Percentiles rank a stretch among this genome's conserved stretches.
These are phyloP conservation scores for Cyamopsis tetragonoloba DNA, from an alignment of 306 rosid species.

Conservation along the genomic window DNA sequence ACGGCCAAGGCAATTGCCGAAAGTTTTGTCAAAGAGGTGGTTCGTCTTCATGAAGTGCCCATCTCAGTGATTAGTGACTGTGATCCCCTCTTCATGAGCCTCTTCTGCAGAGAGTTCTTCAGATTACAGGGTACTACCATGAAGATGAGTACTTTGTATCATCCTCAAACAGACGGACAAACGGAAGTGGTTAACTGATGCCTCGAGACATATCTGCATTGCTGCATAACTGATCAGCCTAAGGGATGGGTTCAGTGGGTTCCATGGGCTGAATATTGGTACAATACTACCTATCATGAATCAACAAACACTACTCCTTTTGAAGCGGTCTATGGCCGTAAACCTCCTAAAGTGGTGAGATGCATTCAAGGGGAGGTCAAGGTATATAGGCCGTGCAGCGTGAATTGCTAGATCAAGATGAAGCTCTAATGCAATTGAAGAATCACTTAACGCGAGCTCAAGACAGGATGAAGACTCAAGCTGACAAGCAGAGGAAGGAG, in stretches of 20 bases:
- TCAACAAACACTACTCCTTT: background rate
- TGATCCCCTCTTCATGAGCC: background rate
- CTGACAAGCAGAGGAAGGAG: too few species aligned
- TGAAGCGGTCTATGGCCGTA: background rate
- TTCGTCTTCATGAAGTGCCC: background rate
- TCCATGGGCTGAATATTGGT: background rate
- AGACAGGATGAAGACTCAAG: too few species aligned
- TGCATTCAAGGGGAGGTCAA: too few species aligned
- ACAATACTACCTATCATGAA: background rate
- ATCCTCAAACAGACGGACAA: background rate
- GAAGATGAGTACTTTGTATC: background rate
- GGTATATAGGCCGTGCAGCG: too few species aligned
- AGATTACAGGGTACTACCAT: background rate
- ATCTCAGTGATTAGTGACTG: background rate
- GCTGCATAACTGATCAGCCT: background rate
- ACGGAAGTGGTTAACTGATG: background rate
- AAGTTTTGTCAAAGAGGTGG: background rate
- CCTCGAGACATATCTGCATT: background rate
- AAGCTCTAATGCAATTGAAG: too few species aligned
- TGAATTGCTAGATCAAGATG: too few species aligned
- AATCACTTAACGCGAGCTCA: too few species aligned
- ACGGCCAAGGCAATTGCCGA: background rate
- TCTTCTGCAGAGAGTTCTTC: background rate
- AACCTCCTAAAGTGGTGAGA: too few species aligned
- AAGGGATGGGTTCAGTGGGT: background rate